Evolutionary conservation across 1,284 basidiomycete genomes (phyloP).

Genomic region (Naganishia sp.): DNA sequence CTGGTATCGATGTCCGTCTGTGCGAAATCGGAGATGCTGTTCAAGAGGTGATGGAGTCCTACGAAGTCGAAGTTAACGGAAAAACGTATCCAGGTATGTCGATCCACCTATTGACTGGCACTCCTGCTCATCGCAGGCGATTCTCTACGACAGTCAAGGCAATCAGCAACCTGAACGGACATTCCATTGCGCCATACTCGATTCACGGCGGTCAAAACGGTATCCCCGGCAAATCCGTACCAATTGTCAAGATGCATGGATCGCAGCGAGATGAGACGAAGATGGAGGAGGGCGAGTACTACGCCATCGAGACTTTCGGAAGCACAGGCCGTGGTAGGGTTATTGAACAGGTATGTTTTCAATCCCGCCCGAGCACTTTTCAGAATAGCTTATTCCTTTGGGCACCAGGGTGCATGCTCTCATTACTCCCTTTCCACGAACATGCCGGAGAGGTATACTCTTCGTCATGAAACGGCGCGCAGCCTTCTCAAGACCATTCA

Average conservation of each 20-base stretch:
- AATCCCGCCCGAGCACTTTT: conserved; percentile 36
- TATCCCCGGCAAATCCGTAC: conserved; percentile 68
- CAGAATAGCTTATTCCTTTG: not conserved
- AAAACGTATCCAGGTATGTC: conserved; percentile 77
- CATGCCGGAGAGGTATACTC: conserved; percentile 44
- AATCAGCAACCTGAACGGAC: conserved; percentile 87
- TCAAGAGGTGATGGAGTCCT: conserved; percentile 99
- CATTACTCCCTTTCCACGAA: conserved; percentile 70
- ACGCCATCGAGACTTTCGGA: conserved; percentile 98
- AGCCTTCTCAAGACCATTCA: conserved; percentile 84
- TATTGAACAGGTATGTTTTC: conserved; percentile 67
- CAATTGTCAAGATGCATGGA: conserved; percentile 78
- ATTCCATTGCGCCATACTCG: conserved; percentile 83
- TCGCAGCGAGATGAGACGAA: conserved; percentile 69
- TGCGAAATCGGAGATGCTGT: conserved; percentile 90
- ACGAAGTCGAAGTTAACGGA: conserved; percentile 89
- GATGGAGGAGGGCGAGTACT: conserved; percentile 99
- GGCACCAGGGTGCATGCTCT: conserved; percentile 77
- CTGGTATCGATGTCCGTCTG: conserved; percentile 92
- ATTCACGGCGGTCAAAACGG: conserved; percentile 70
- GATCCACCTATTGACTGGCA: conserved; percentile 3
- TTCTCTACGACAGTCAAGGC: conserved; percentile 68
- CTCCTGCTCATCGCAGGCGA: conserved; percentile 8
- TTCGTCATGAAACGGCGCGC: conserved; percentile 72
- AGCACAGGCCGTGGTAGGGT: conserved; percentile 92